These are phyloP conservation scores for Erodium trifolium DNA, from an alignment of 441 rosid genomes.

Conservation along the genomic window DNA sequence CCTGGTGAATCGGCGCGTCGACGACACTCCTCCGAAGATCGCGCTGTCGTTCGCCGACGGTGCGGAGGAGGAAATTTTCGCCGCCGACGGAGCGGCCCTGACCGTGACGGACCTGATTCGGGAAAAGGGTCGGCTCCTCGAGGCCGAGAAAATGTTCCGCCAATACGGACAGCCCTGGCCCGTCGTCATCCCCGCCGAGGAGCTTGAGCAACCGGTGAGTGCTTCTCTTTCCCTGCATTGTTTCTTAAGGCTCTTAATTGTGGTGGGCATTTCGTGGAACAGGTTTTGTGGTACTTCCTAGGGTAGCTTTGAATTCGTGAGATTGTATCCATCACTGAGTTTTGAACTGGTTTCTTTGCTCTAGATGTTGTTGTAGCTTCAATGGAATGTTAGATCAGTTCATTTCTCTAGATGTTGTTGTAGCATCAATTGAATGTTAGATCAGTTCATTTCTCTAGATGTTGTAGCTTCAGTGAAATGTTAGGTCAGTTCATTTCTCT, in stretches of 20 bases:
- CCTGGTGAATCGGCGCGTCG: neutral
- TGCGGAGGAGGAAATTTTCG: neutral
- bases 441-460: neutral
- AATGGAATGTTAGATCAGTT: neutral
- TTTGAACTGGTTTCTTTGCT: neutral
- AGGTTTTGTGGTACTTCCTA: neutral
- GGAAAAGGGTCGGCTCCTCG: neutral
- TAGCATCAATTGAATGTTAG: neutral
- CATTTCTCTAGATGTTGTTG: too few species aligned
- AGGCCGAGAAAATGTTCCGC: conserved; percentile 1
- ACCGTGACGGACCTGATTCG: conserved; percentile 4
- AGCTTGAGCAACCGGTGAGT: conserved; percentile 3
- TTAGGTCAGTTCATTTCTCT: neutral
- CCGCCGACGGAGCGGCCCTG: neutral
- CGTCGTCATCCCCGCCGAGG: neutral
- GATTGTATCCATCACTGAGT: neutral
- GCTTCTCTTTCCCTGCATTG: neutral
- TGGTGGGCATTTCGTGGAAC: neutral
- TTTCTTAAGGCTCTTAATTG: neutral
- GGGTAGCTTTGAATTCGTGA: neutral
- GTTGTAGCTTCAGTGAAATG: neutral
- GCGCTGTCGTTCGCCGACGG: neutral
- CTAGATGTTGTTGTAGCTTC: neutral
- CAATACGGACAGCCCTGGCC: neutral
- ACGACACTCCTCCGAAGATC: neutral